These are phyloP conservation scores for Diatrype stigma DNA, from an alignment of 2,329 filamentous ascomycete genomes.

Conservation along the genomic window DNA sequence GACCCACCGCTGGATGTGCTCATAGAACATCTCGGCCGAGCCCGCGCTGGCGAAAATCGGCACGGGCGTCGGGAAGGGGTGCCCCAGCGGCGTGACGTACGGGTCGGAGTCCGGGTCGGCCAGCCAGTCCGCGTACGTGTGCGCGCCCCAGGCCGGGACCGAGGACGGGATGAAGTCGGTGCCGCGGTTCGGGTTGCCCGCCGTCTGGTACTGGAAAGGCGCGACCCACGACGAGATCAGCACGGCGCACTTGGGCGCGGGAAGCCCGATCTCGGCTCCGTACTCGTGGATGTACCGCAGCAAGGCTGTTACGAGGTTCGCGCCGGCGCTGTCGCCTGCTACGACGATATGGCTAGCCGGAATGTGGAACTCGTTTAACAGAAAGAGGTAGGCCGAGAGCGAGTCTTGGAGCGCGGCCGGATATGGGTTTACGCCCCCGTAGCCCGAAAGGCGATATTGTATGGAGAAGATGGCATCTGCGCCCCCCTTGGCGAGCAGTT, in stretches of 20 bases:
- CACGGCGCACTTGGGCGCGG: constrained; percentile 29
- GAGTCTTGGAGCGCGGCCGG: constrained; percentile 47
- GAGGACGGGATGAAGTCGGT: constrained; percentile 36
- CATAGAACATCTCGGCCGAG: constrained; percentile 26
- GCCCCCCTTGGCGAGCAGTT: constrained; percentile 31
- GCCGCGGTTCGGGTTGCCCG: constrained; percentile 13
- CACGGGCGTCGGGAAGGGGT: constrained; percentile 17
- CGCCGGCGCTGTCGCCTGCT: constrained; percentile 47
- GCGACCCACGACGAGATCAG: constrained; percentile 26
- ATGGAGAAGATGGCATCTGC: constrained; percentile 37
- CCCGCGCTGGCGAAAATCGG: constrained; percentile 20
- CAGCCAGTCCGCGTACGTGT: constrained; percentile 27
- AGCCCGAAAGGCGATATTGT: constrained; percentile 44
- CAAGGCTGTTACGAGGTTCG: constrained; percentile 39
- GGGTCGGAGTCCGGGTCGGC: constrained; percentile 20
- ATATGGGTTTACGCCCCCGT: constrained; percentile 35
- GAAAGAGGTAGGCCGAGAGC: constrained; percentile 41
- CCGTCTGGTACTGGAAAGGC: constrained; percentile 6
- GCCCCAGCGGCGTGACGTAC: constrained; percentile 27
- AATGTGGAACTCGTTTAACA: constrained; percentile 36
- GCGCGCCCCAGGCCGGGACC: constrained; percentile 39
- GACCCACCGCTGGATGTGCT: constrained; percentile 55
- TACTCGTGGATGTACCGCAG: constrained; percentile 42
- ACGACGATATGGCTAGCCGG: constrained; percentile 36
- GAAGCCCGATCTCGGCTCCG: constrained; percentile 21